A percentile compares a stretch with the other conserved stretches of the same genome.
phyloP scores from a whole-genome alignment of 306 rosid genomes.

The Glycyrrhiza uralensis region DNA sequence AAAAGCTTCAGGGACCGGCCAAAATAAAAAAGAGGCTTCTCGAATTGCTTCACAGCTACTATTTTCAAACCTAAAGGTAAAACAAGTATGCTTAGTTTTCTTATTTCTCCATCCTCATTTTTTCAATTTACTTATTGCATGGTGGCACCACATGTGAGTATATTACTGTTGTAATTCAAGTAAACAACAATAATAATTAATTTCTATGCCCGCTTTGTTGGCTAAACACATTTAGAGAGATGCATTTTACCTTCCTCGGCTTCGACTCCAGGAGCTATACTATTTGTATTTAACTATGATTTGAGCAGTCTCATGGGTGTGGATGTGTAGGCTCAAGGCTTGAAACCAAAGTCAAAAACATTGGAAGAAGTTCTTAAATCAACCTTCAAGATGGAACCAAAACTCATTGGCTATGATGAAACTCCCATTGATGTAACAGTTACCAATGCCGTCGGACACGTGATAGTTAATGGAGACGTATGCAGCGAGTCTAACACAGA shows the following conservation, averaged over 20 bases:
- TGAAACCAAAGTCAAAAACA: constrained; percentile 48
- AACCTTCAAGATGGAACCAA: constrained; percentile 54
- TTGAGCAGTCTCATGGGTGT: neutral
- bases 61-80: constrained; percentile 57
- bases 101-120: neutral
- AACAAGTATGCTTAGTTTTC: constrained; percentile 20
- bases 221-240: neutral
- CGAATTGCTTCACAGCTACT: constrained; percentile 53
- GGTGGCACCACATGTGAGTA: neutral
- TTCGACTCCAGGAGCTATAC: neutral
- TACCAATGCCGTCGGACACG: neutral
- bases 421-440: constrained; percentile 46
- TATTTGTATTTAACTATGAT: constrained; percentile 10
- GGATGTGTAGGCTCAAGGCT: constrained; percentile 67
- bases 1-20: constrained; percentile 44
- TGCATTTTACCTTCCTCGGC: neutral
- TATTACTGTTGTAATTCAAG: neutral
- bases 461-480: constrained; percentile 22
- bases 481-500: constrained; percentile 23
- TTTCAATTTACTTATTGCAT: constrained; percentile 10
- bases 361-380: constrained; percentile 71
- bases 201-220: neutral
- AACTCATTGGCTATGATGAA: constrained; percentile 86
- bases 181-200: neutral
- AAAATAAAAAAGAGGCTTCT: constrained; percentile 54